phyloP scores from a whole-genome alignment of 148 eudicot genomes.

The Silene latifolia region DNA sequence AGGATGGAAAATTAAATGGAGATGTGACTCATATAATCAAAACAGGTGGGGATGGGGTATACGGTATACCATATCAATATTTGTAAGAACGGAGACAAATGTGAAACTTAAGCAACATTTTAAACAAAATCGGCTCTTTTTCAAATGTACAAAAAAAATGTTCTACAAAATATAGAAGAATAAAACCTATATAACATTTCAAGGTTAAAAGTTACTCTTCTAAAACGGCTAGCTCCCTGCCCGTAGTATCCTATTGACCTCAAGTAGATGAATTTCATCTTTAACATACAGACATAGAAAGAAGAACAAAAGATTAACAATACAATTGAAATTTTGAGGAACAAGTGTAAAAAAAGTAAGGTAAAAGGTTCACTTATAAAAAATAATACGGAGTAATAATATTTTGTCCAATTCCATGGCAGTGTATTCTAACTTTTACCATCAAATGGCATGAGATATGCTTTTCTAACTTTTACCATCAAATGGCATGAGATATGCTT shows the following conservation, averaged over 20 bases:
- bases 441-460: background rate
- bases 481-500: background rate
- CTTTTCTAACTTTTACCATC: background rate
- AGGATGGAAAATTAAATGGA: too few species aligned
- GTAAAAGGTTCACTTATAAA: background rate
- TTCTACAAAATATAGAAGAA: too few species aligned
- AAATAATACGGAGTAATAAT: background rate
- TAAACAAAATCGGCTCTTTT: background rate
- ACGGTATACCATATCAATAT: background rate
- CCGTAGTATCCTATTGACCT: slow-evolving; percentile 87
- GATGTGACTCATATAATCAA: background rate
- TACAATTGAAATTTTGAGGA: too few species aligned
- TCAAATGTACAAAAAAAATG: background rate
- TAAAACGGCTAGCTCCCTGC: slow-evolving; percentile 85
- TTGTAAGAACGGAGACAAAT: background rate
- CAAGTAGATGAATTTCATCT: slow-evolving; percentile 94
- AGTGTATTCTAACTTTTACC: background rate
- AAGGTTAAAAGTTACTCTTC: slow-evolving; percentile 26
- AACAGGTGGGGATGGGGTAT: background rate
- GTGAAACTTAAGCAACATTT: background rate
- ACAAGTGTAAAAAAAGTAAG: background rate
- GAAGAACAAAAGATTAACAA: slow-evolving; percentile 18
- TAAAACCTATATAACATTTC: background rate
- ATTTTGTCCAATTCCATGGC: background rate
- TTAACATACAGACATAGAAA: slow-evolving; percentile 21